A percentile compares a stretch with the other conserved stretches of the same genome.
phyloP scores from a whole-genome alignment of 2,329 filamentous ascomycete species.

The Scleromitrula shiraiana region DNA sequence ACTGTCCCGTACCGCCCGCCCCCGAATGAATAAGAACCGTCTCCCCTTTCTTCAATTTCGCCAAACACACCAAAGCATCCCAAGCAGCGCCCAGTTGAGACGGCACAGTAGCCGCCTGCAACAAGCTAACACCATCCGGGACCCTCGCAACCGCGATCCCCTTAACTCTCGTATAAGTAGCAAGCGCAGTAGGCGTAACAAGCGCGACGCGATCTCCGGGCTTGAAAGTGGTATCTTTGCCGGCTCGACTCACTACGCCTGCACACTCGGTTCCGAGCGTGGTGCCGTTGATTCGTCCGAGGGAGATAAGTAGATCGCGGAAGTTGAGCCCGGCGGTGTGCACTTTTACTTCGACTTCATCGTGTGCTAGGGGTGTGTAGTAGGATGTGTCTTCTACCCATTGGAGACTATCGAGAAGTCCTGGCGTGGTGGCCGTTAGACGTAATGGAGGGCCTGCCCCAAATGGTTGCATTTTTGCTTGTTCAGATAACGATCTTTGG shows the following conservation, averaged over 20 bases:
- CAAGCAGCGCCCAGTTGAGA: conserved; percentile 15
- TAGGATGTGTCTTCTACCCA: neutral
- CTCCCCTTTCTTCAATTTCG: conserved; percentile 16
- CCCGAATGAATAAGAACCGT: conserved; percentile 29
- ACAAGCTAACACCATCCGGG: conserved; percentile 10
- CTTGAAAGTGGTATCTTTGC: neutral
- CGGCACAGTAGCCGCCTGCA: conserved; percentile 16
- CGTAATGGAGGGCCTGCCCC: neutral
- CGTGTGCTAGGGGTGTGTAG: neutral
- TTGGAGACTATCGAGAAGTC: neutral
- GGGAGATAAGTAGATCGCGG: neutral
- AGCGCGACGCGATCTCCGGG: conserved; percentile 15
- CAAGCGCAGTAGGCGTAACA: neutral
- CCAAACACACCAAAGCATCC: conserved; percentile 15
- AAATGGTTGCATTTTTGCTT: no score
- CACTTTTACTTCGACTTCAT: neutral
- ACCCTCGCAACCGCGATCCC: neutral
- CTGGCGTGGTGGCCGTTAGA: neutral
- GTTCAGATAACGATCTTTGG: no score
- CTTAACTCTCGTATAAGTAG: neutral
- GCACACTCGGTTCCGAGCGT: conserved; percentile 10
- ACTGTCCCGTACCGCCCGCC: conserved; percentile 28
- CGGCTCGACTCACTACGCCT: conserved; percentile 14
- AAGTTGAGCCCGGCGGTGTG: neutral
- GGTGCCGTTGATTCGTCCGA: conserved; percentile 2